Conservation (phyloP, 768 basidiomycete genomes). For the Suillus brevipes region DNA sequence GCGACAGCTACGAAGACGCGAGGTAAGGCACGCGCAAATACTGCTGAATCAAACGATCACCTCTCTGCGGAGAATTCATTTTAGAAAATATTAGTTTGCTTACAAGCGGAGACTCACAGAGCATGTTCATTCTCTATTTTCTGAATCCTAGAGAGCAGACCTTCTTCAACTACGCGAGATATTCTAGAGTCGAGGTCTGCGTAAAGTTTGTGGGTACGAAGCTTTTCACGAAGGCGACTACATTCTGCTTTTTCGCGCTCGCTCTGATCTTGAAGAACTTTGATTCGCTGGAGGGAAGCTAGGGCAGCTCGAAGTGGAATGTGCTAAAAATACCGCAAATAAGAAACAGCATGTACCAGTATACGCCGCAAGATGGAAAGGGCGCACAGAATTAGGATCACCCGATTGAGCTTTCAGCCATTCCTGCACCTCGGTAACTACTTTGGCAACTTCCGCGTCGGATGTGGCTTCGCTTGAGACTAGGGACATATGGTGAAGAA, state of each 20-base stretch:
- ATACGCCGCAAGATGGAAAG: constrained; percentile 5
- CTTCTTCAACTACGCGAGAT: constrained; percentile 36
- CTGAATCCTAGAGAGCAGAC: constrained; percentile 32
- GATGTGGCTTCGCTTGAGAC: constrained; percentile 33
- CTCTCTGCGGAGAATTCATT: constrained; percentile 2
- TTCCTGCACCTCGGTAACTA: constrained; percentile 47
- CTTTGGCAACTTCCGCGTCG: constrained; percentile 35
- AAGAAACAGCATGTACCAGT: constrained; percentile 14
- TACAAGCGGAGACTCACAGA: constrained; percentile 22
- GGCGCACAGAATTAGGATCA: constrained; percentile 38
- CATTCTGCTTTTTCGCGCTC: constrained; percentile 32
- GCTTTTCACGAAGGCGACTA: constrained; percentile 32
- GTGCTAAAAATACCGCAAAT: constrained; percentile 28
- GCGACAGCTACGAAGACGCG: constrained; percentile 30
- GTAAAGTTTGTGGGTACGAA: constrained; percentile 30
- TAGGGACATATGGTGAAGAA: constrained; percentile 35
- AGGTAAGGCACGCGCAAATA: constrained; percentile 13
- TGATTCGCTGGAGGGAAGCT: constrained; percentile 40
- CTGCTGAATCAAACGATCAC: not conserved
- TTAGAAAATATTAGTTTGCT: not conserved
- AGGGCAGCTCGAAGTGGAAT: constrained; percentile 32
- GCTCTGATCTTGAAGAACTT: constrained; percentile 35
- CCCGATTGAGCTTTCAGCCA: constrained; percentile 48
- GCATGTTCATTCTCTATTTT: constrained; percentile 32
- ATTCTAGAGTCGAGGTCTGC: constrained; percentile 35